Percentiles rank a stretch among this genome's conserved stretches.
Evolutionary conservation across 768 basidiomycete species (phyloP).

Genomic region (Amanita phalloides): DNA sequence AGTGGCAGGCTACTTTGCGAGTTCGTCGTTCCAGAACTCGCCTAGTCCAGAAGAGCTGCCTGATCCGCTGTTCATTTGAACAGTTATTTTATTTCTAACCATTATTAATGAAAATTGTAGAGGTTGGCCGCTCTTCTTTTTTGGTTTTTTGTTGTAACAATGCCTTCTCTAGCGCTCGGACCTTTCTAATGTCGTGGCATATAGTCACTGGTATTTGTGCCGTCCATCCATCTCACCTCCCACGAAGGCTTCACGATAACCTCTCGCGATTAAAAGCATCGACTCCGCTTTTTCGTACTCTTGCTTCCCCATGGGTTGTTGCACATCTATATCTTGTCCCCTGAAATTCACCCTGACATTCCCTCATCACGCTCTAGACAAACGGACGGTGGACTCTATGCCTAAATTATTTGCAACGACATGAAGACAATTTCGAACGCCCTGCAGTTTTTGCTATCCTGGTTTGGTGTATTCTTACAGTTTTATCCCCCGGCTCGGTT

Average conservation of each 20-base stretch:
- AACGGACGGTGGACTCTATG: background rate
- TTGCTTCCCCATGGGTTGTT: background rate
- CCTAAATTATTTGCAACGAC: slow-evolving; percentile 2
- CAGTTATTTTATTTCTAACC: slow-evolving; percentile 7
- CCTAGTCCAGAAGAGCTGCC: slow-evolving; percentile 78
- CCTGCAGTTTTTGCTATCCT: slow-evolving; percentile 1
- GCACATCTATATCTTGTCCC: background rate
- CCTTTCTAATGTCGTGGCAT: background rate
- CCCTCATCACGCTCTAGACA: background rate
- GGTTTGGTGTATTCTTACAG: slow-evolving; percentile 5
- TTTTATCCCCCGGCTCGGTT: slow-evolving; percentile 3
- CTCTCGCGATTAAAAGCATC: background rate
- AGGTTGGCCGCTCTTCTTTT: background rate
- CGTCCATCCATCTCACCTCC: background rate
- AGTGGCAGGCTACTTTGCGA: slow-evolving; percentile 54
- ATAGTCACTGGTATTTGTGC: background rate
- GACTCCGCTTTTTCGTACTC: background rate
- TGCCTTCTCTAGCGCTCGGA: background rate
- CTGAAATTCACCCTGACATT: background rate
- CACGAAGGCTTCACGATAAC: background rate
- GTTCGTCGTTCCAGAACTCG: slow-evolving; percentile 79
- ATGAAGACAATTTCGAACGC: background rate
- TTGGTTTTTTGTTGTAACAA: background rate
- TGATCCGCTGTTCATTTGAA: slow-evolving; percentile 47
- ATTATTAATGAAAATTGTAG: slow-evolving; percentile 4